Conservation (phyloP, 495 filamentous ascomycete genomes). For the Neurospora hispaniola region DNA sequence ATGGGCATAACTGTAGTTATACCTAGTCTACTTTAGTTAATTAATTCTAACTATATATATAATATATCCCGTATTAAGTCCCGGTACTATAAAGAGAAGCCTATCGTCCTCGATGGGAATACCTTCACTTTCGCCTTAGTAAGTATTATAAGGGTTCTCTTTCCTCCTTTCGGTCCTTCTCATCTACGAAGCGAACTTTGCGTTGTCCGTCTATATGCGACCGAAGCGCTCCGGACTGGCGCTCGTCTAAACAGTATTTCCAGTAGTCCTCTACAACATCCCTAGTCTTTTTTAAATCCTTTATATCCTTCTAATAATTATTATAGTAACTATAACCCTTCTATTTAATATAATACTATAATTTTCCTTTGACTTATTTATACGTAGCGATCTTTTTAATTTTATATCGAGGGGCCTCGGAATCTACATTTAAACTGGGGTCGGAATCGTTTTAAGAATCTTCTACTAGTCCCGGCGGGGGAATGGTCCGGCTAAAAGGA, state of each 20-base stretch:
- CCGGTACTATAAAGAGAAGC: too few relatives aligned
- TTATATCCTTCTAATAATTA: not conserved
- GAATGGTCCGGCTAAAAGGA: too few relatives aligned
- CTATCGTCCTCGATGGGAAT: not conserved
- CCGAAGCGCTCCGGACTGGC: too few relatives aligned
- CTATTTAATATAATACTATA: not conserved
- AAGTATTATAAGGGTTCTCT: too few relatives aligned
- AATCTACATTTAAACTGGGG: too few relatives aligned
- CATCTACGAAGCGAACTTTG: not conserved
- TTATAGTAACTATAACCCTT: not conserved
- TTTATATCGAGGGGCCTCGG: too few relatives aligned
- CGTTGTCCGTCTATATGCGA: too few relatives aligned
- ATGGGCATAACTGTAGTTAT: too few relatives aligned
- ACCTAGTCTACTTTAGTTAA: too few relatives aligned
- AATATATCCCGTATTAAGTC: too few relatives aligned
- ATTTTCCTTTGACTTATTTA: not conserved
- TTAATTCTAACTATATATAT: too few relatives aligned
- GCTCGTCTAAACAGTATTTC: not conserved
- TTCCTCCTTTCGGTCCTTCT: not conserved
- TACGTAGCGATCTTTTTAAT: not conserved
- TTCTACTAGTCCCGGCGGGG: not conserved
- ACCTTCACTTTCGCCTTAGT: not conserved
- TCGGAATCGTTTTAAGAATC: not conserved
- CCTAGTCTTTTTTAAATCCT: too few relatives aligned
- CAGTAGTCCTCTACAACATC: not conserved